These are phyloP conservation scores for Microsporum ferrugineum DNA, from an alignment of 2,329 filamentous ascomycete species.

Conservation along the genomic window DNA sequence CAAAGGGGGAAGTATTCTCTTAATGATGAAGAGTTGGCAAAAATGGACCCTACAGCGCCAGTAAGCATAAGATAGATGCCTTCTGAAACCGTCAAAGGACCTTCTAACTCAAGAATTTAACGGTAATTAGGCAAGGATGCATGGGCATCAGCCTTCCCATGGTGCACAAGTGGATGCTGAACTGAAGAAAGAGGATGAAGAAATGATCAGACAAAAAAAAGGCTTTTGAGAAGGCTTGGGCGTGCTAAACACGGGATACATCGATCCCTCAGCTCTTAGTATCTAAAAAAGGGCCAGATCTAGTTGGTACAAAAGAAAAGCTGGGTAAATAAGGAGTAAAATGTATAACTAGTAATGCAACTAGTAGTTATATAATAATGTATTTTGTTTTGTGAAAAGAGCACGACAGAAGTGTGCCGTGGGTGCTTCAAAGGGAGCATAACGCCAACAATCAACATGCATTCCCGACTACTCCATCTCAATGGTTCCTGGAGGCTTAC, in stretches of 20 bases:
- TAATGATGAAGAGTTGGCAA: conserved; percentile 13
- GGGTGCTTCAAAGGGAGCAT: not conserved
- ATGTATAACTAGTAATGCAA: not conserved
- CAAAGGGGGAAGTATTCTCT: conserved; percentile 31
- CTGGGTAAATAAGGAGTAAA: not conserved
- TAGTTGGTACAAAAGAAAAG: not conserved
- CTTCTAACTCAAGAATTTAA: conserved; percentile 3
- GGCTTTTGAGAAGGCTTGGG: not conserved
- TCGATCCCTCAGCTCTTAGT: not conserved
- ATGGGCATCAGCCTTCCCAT: conserved; percentile 38
- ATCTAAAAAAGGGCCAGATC: not conserved
- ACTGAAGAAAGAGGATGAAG: conserved; percentile 34
- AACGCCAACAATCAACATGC: not conserved
- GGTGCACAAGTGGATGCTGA: conserved; percentile 39
- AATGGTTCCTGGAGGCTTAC: conserved; percentile 55
- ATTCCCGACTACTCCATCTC: conserved; percentile 52
- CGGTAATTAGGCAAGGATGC: conserved; percentile 30
- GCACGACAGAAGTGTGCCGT: not conserved
- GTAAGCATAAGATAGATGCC: conserved; percentile 35
- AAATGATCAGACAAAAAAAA: conserved; percentile 35
- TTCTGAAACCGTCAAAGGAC: not conserved
- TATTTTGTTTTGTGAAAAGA: not conserved
- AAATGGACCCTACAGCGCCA: conserved; percentile 50
- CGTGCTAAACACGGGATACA: not conserved
- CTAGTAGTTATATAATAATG: not conserved